Evolutionary conservation across 2,329 filamentous ascomycete genomes (phyloP), one percentile per base, ranked within the genome.

Genomic region (Pseudocercospora fijiensis): DNA sequence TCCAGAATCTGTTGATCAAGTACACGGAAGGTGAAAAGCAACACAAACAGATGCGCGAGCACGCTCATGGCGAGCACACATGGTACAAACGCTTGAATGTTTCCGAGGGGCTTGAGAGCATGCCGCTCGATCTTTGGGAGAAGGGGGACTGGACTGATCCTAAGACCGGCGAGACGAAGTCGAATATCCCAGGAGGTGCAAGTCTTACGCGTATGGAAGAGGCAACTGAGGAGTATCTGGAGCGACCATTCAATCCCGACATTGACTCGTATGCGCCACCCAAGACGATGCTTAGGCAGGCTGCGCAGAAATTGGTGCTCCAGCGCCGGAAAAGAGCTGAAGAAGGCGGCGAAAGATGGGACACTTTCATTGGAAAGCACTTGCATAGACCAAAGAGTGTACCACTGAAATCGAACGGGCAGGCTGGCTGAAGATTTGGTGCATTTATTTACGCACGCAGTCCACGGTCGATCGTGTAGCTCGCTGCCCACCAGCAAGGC

Each of bases 71-170:
- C 47, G 79, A 83, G 67, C 74, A 82, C 62, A 78, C 78, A 0
- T 83, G 80, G 81, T 83, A 82, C 68, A 83, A 83, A 69, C 76
- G 81, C 1, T 68, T 83, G 3, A 82, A 83, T 60, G 80, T 82
- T 26, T 75, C 77, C 22, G 72, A 75, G 27, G 81, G 81, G 0
- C 73, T 83, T 27, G 75, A 82, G 63, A 74, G 76, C 41, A 78
- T 83, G 73, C 73, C 77, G 3, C 72, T 83, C 24, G 81, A 83
- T 63, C 77, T 80, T 43, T 83, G 81, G 81, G 74, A 77, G 24
- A 77, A 74, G 28, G 80, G 80, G 0, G 28, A 65, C 1, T 82
- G 78, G 77, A 63, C 45, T 10, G 63, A 67, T 58, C 67, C 65
- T 2, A 60, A 52, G 26, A 68, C 62, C 0, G 64, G 64, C 16